phyloP scores from a whole-genome alignment of 106 monocot genomes.

The Amphibolis antarctica region DNA sequence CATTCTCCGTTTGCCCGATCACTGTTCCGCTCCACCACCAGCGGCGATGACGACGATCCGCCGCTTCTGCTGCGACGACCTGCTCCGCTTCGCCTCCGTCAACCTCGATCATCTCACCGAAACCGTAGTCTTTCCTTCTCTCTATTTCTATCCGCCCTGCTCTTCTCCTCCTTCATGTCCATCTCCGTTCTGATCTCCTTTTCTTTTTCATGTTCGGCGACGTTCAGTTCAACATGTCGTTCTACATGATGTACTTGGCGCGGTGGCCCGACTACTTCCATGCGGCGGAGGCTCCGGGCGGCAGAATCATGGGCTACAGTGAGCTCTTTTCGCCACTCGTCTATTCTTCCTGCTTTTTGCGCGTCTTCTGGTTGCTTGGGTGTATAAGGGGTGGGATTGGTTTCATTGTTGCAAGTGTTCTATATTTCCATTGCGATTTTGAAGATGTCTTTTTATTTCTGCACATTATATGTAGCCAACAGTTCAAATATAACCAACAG shows the following conservation, averaged over 20 bases:
- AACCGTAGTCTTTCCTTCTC: constrained; percentile 31
- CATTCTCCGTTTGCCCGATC: too few species aligned
- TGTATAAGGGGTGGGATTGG: too few species aligned
- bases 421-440: too few species aligned
- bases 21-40: too few species aligned
- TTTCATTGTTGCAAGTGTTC: too few species aligned
- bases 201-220: background rate
- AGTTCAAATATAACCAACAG: too few species aligned
- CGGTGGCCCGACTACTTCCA: constrained; percentile 99
- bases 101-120: constrained; percentile 98
- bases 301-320: constrained; percentile 27
- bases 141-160: background rate
- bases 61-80: constrained; percentile 61
- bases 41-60: constrained; percentile 55
- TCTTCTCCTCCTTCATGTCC: background rate
- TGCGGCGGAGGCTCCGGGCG: constrained; percentile 48
- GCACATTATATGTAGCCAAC: too few species aligned
- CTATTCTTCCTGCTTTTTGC: background rate
- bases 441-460: too few species aligned
- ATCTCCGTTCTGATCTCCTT: background rate
- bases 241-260: constrained; percentile 96
- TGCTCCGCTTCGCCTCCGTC: constrained; percentile 70
- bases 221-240: constrained; percentile 95
- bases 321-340: background rate
- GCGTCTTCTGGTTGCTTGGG: too few species aligned